Percentiles rank a stretch among this genome's conserved stretches.
phyloP scores from a whole-genome alignment of 2,329 filamentous ascomycete genomes.

The Emmonsiellopsis sp. region DNA sequence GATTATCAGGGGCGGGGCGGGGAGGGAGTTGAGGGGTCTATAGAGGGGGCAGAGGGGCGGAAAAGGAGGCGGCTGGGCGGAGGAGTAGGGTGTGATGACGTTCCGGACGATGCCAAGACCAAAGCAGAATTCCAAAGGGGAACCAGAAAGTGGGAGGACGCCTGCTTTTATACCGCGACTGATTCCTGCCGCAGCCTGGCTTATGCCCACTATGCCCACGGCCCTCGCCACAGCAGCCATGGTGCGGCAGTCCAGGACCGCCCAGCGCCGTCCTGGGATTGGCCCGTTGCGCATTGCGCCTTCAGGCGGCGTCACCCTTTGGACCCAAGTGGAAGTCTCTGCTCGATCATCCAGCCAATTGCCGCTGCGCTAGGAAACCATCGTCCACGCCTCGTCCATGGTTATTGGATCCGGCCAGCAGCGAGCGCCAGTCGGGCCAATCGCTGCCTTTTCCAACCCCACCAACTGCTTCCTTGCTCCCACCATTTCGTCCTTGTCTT shows the following conservation, averaged over 20 bases:
- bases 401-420: not conserved
- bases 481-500: not conserved
- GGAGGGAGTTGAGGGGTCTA: not conserved
- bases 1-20: not conserved
- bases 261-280: not conserved
- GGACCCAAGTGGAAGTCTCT: not conserved
- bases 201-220: constrained; percentile 7
- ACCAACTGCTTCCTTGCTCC: not conserved
- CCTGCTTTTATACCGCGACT: constrained; percentile 14
- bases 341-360: not conserved
- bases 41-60: not conserved
- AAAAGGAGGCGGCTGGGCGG: not conserved
- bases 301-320: constrained; percentile 7
- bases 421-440: constrained; percentile 8
- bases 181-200: constrained; percentile 4
- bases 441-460: constrained; percentile 1
- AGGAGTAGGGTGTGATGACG: constrained; percentile 2
- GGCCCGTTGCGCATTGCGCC: not conserved
- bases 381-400: not conserved
- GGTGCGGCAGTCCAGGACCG: not conserved
- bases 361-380: not conserved
- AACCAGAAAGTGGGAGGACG: constrained; percentile 9
- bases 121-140: constrained; percentile 7
- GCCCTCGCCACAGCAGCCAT: constrained; percentile 2
- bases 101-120: constrained; percentile 15